Evolutionary conservation across 305 asterid genomes (phyloP), one percentile per base, ranked within the genome.

Genomic region (Fraxinus baroniana): DNA sequence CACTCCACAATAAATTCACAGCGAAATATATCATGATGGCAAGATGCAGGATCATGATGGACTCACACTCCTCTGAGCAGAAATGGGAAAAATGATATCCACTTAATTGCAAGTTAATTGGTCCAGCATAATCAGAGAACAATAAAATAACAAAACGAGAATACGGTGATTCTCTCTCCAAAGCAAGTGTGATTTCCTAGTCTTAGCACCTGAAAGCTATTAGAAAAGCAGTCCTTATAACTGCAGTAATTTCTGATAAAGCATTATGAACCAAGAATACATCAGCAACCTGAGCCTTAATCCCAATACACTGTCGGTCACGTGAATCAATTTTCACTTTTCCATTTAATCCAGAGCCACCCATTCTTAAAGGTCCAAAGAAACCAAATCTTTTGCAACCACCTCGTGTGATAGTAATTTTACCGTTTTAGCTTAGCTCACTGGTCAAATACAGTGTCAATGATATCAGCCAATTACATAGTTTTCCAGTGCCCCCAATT

Each of bases 1-100:
- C 6, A 62, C 28, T 35, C 15, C n/a, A 35, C 55, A 49, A 79
- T 18, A 72, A 64, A 30, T 32, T 44, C 55, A 35, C 80, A 44
- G 39, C 26, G 13, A 20, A 30, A 52, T 71, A 68, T 20, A 26
- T 26, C 74, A 15, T 52, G 83, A 24, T n/a, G 30, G 75, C 36
- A 18, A 74, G 79, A 80, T 18, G 74, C 37, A 55, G 37, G 44
- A 82, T 77, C 72, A 74, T 71, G 33, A 82, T 55, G 66, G 66
- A 1, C 24, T 55, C 64, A 55, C 8, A 52, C 22, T 17, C 64
- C 24, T 17, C 8, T 52, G 22, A 52, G 64, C 24, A 55, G 66
- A 55, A n/a, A 18, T 6, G 66, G 66, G 66, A 6, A n/a, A 52
- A 55, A 55, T 55, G 26, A n/a, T 55, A 55, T 5, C 24, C 66